Evolutionary conservation across 441 rosid species (phyloP).

Genomic region (Pelargonium fulgidum): DNA sequence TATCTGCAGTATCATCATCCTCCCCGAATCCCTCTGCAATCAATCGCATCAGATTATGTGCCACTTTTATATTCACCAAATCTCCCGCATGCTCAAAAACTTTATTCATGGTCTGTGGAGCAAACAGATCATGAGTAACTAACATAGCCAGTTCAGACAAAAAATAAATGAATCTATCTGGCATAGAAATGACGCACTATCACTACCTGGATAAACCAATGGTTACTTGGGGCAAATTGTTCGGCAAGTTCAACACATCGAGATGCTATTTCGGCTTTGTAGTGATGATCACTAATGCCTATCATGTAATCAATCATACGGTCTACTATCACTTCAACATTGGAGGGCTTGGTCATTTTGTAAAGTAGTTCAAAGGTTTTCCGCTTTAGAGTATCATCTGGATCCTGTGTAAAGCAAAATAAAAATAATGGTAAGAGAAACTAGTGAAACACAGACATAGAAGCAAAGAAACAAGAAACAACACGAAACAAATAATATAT

Average conservation of each 20-base stretch:
- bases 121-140: constrained; percentile 17
- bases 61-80: constrained; percentile 85
- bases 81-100: constrained; percentile 98
- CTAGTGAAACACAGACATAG: constrained; percentile 2
- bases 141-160: too few species aligned
- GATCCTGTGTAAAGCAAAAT: constrained; percentile 56
- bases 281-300: constrained; percentile 80
- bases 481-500: background rate
- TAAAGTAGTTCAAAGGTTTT: constrained; percentile 86
- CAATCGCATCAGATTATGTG: constrained; percentile 89
- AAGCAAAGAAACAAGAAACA: background rate
- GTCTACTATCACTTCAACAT: constrained; percentile 93
- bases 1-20: constrained; percentile 79
- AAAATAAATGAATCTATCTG: constrained; percentile 8
- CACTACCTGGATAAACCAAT: constrained; percentile 90
- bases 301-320: constrained; percentile 98
- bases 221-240: constrained; percentile 95
- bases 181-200: constrained; percentile 16
- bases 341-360: constrained; percentile 94
- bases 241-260: constrained; percentile 93
- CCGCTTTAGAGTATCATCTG: constrained; percentile 91
- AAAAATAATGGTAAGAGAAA: constrained; percentile 6
- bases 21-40: constrained; percentile 97
- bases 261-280: constrained; percentile 93
- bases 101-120: constrained; percentile 79